A percentile compares a stretch with the other conserved stretches of the same genome.
Evolutionary conservation across 768 basidiomycete species (phyloP).

Genomic region (Lactarius indigo): DNA sequence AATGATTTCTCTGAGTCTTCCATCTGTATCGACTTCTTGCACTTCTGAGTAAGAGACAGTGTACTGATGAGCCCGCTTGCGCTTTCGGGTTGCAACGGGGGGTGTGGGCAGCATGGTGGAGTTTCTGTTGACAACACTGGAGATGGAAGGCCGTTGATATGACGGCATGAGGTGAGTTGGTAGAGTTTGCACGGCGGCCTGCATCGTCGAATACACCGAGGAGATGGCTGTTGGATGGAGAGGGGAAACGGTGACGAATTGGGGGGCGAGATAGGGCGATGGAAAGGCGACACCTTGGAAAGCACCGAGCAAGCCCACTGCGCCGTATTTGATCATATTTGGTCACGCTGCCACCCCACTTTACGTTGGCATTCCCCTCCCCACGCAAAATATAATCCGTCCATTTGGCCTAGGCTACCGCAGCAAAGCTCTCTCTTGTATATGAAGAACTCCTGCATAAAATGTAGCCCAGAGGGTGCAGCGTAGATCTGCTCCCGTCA

Average conservation of each 20-base stretch:
- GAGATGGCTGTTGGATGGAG: conserved; percentile 49
- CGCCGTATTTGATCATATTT: conserved; percentile 26
- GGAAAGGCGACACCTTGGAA: conserved; percentile 25
- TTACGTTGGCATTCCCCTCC: conserved; percentile 23
- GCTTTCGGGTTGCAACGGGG: conserved; percentile 70
- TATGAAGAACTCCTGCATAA: too few relatives aligned
- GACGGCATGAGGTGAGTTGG: conserved; percentile 57
- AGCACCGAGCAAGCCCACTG: conserved; percentile 24
- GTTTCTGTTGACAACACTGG: conserved; percentile 40
- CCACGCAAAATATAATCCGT: conserved; percentile 1
- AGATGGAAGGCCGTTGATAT: conserved; percentile 59
- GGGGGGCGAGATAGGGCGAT: conserved; percentile 24
- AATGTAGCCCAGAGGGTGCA: neutral
- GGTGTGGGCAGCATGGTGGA: conserved; percentile 61
- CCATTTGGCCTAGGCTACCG: neutral
- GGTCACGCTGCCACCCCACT: conserved; percentile 27
- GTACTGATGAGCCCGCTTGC: conserved; percentile 77
- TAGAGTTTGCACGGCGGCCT: conserved; percentile 67
- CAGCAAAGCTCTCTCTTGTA: neutral
- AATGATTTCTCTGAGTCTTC: conserved; percentile 79
- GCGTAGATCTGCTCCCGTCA: conserved; percentile 4
- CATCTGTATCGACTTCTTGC: conserved; percentile 78
- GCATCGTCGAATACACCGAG: conserved; percentile 55
- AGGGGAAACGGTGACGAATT: conserved; percentile 27
- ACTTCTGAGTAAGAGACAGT: conserved; percentile 86